Evolutionary conservation across 2,329 filamentous ascomycete genomes (phyloP).

Genomic region (Calonectria pauciramosa): DNA sequence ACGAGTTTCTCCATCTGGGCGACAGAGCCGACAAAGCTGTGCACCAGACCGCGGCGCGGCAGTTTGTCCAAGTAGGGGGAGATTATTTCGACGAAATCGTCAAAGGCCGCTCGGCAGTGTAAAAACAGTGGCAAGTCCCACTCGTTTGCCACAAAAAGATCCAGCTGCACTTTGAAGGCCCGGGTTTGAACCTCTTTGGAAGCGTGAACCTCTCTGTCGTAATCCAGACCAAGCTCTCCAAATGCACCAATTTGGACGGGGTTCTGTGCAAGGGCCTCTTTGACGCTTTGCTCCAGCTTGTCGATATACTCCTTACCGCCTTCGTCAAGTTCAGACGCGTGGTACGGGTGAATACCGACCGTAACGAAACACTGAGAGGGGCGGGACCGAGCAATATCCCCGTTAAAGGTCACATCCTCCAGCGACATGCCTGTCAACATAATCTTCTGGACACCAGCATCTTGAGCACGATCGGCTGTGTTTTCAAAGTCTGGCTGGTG

Average conservation of each 20-base stretch:
- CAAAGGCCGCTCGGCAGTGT: conserved; percentile 45
- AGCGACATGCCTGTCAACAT: conserved; percentile 57
- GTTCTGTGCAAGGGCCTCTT: conserved; percentile 41
- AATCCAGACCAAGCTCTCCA: conserved; percentile 65
- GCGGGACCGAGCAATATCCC: conserved; percentile 45
- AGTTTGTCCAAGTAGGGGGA: conserved; percentile 51
- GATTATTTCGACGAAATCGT: conserved; percentile 51
- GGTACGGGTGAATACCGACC: conserved; percentile 65
- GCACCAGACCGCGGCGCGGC: conserved; percentile 40
- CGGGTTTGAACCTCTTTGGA: conserved; percentile 49
- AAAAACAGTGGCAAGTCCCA: conserved; percentile 45
- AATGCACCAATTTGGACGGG: conserved; percentile 56
- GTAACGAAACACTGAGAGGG: conserved; percentile 57
- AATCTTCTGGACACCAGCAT: conserved; percentile 58
- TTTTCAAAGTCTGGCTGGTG: conserved; percentile 60
- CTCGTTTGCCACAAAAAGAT: conserved; percentile 41
- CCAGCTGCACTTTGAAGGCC: conserved; percentile 42
- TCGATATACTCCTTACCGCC: conserved; percentile 42
- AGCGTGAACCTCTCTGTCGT: conserved; percentile 59
- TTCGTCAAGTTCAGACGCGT: conserved; percentile 58
- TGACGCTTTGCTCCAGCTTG: conserved; percentile 41
- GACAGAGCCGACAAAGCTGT: conserved; percentile 44
- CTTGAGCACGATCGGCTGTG: conserved; percentile 56
- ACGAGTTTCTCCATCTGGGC: conserved; percentile 44
- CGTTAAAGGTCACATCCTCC: conserved; percentile 46